Base-by-base conservation (phyloP, 768 basidiomycete genomes). In the Grammothele lineata region DNA sequence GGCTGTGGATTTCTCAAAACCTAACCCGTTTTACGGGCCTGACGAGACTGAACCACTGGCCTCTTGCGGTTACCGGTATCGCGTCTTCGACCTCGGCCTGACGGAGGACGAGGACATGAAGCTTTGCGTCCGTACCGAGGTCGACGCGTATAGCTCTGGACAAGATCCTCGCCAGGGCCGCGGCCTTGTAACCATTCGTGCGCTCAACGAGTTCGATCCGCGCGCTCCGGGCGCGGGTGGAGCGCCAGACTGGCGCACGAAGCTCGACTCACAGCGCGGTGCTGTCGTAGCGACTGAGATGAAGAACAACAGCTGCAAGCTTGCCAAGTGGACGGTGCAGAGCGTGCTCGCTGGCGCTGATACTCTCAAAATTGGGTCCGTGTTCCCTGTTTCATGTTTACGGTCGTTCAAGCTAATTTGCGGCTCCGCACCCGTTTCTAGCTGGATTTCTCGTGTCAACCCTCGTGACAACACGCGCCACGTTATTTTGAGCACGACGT, bases 291-390 rank as follows among this genome's bases (percentile, higher is more conserved):
- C 96, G 27, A 94, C 92, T 21, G 96, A 99, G 75, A 98, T 98
- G 96, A 99, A 98, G 74, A 99, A 99, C 70, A 99, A 99, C 71
- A 90, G 86, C 58, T 93, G 86, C 71, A 99, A 99, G 67, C 78
- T 99, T 23, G 93, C 94, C 17, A 87, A 95, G 60, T 99, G 95
- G 93, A 85, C 95, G 0, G 90, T 97, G 15, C 93, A 97, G 72
- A 88, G 88, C 62, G 76, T 97, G 32, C 74, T 99, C 27, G 92
- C 96, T 36, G 96, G 96, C 36, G 95, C 93, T 18, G 96, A 98
- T 41, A 70, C 85, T 51, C 87, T 98, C 84, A 99, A 98, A 72
- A 92, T 98, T 62, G 95, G 94, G 92, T 95, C 56, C 48, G 85
- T 76, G 22, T 37, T 37, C 33, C n/a, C n/a, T n/a, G n/a, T n/a